Evolutionary conservation across 75 land plant species (phyloP).

Genomic region (Picea sitchensis): DNA sequence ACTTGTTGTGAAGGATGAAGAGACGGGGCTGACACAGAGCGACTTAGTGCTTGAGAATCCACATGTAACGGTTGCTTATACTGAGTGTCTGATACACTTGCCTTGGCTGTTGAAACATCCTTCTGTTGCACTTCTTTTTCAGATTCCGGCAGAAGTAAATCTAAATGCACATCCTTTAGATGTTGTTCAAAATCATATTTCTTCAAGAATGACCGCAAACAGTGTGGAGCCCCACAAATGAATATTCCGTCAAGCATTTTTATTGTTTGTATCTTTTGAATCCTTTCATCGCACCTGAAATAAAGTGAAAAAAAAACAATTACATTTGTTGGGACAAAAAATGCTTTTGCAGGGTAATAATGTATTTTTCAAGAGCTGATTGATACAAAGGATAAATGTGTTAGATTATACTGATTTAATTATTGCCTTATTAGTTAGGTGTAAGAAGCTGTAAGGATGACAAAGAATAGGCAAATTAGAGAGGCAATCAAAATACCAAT

Average conservation of each 20-base stretch:
- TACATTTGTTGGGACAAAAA: not conserved
- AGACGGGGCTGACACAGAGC: constrained; percentile 30
- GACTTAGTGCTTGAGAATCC: constrained; percentile 26
- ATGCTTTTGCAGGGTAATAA: too few relatives aligned
- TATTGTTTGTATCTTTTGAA: constrained; percentile 87
- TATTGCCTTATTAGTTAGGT: not conserved
- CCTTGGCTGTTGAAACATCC: constrained; percentile 14
- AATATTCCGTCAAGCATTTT: constrained; percentile 92
- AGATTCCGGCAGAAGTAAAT: constrained; percentile 47
- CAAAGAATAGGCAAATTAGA: not conserved
- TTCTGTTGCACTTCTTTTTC: constrained; percentile 49
- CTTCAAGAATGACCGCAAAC: constrained; percentile 85
- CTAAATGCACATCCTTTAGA: constrained; percentile 62
- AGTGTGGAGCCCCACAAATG: constrained; percentile 95
- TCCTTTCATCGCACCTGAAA: constrained; percentile 88
- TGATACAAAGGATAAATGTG: not conserved
- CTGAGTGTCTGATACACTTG: constrained; percentile 26
- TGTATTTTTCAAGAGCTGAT: not conserved
- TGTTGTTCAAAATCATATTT: constrained; percentile 78
- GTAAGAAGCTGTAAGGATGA: not conserved
- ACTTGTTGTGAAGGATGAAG: constrained; percentile 19
- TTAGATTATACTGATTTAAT: not conserved
- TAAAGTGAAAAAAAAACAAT: not conserved
- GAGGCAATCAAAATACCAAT: not conserved
- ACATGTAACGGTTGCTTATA: constrained; percentile 43